Percentiles rank a stretch among this genome's conserved stretches.
Evolutionary conservation across 768 basidiomycete genomes (phyloP).

Genomic region (Neoboletus magnificus): DNA sequence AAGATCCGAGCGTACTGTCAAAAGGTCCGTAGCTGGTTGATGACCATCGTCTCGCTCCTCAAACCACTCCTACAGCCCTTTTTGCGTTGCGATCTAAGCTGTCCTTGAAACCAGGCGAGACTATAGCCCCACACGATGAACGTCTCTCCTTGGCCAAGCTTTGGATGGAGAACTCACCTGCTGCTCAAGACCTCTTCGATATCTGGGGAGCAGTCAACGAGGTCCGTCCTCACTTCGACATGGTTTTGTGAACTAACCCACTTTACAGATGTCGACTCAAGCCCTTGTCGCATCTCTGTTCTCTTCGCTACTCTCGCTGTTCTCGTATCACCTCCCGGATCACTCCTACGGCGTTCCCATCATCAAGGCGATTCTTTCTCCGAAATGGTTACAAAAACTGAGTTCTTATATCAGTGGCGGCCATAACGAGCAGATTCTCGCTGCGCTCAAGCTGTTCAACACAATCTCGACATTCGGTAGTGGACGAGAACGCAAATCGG

Average conservation of each 20-base stretch:
- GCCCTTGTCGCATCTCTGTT: slow-evolving; percentile 50
- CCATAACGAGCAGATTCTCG: slow-evolving; percentile 64
- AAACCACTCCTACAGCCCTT: slow-evolving; percentile 34
- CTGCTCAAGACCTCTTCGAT: slow-evolving; percentile 57
- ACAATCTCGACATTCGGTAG: slow-evolving; percentile 60
- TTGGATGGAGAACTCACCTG: slow-evolving; percentile 60
- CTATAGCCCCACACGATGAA: slow-evolving; percentile 52
- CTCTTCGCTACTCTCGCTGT: slow-evolving; percentile 55
- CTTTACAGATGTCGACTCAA: slow-evolving; percentile 39
- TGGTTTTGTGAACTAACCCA: background rate
- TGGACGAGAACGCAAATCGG: slow-evolving; percentile 57
- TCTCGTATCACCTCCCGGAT: slow-evolving; percentile 66
- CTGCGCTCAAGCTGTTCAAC: slow-evolving; percentile 62
- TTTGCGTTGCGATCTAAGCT: slow-evolving; percentile 55
- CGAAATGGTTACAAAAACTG: slow-evolving; percentile 52
- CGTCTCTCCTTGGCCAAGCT: slow-evolving; percentile 55
- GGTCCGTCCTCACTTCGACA: slow-evolving; percentile 34
- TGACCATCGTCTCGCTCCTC: background rate
- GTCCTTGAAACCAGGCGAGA: slow-evolving; percentile 48
- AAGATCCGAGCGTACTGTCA: slow-evolving; percentile 14
- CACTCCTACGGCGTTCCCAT: slow-evolving; percentile 63
- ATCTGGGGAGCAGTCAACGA: slow-evolving; percentile 55
- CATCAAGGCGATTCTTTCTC: slow-evolving; percentile 55
- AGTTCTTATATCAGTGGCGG: slow-evolving; percentile 60
- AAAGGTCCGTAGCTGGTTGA: slow-evolving; percentile 19